A percentile compares a stretch with the other conserved stretches of the same genome.
These are phyloP conservation scores for Ogataea angusta DNA, from an alignment of 805 yeast genomes.

Conservation along the genomic window DNA sequence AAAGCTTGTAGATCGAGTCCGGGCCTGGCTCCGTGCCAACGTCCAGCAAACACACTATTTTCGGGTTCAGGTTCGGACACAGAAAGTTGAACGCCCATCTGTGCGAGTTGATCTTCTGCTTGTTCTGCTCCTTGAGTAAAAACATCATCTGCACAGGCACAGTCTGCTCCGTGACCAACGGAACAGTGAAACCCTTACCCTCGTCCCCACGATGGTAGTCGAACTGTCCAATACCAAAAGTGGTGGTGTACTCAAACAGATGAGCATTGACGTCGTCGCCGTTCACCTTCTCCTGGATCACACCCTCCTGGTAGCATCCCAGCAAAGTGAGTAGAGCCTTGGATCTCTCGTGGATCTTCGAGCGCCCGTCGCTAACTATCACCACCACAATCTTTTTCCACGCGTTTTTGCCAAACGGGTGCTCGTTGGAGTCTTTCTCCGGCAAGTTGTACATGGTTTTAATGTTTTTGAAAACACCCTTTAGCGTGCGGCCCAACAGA, in stretches of 20 bases:
- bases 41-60: conserved; percentile 78
- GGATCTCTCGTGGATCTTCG: conserved; percentile 73
- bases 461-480: conserved; percentile 87
- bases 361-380: conserved; percentile 87
- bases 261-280: conserved; percentile 80
- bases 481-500: conserved; percentile 75
- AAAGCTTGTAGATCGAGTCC: conserved; percentile 81
- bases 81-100: conserved; percentile 95
- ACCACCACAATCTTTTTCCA: conserved; percentile 93
- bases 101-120: conserved; percentile 89
- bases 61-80: conserved; percentile 77
- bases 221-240: conserved; percentile 64
- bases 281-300: conserved; percentile 86
- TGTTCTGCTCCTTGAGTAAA: conserved; percentile 84
- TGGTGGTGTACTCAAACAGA: conserved; percentile 87
- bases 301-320: conserved; percentile 92
- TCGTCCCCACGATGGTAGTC: conserved; percentile 50
- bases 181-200: conserved; percentile 45
- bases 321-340: conserved; percentile 76
- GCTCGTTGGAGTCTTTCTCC: conserved; percentile 42
- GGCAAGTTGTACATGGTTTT: conserved; percentile 57
- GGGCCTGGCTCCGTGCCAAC: conserved; percentile 93
- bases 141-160: conserved; percentile 86
- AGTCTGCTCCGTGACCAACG: conserved; percentile 56
- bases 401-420: conserved; percentile 85